Conservation (phyloP, 2,329 filamentous ascomycete species). For the Fusarium bactridioides region DNA sequence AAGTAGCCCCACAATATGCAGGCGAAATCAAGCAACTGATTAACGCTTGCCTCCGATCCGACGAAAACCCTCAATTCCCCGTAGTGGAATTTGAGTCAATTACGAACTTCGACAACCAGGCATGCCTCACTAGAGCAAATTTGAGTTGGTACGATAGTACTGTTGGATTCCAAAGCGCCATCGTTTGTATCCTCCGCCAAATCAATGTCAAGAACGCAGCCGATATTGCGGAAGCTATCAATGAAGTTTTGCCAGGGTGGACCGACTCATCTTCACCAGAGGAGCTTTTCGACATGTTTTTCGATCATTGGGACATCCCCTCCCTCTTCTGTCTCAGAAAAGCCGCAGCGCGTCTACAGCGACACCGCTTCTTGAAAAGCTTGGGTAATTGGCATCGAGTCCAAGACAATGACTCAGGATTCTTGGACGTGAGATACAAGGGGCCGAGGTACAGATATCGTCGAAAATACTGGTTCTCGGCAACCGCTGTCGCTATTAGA, state of each 20-base stretch:
- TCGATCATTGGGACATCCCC: background rate
- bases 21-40: accelerated
- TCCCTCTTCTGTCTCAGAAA: background rate
- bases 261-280: background rate
- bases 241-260: background rate
- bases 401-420: accelerated
- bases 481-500: background rate
- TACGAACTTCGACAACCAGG: accelerated
- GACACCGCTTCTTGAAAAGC: accelerated
- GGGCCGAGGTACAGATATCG: background rate
- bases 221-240: background rate
- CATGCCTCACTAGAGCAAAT: accelerated
- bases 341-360: background rate
- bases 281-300: background rate
- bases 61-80: no score
- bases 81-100: accelerated
- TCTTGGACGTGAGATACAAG: accelerated
- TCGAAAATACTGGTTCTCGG: background rate
- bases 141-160: background rate
- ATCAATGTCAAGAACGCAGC: background rate
- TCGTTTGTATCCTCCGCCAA: background rate
- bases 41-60: no score
- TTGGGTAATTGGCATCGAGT: background rate
- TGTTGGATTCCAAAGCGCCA: background rate
- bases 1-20: background rate